Evolutionary conservation across 495 filamentous ascomycete genomes (phyloP).

Genomic region (Niebla homalea): DNA sequence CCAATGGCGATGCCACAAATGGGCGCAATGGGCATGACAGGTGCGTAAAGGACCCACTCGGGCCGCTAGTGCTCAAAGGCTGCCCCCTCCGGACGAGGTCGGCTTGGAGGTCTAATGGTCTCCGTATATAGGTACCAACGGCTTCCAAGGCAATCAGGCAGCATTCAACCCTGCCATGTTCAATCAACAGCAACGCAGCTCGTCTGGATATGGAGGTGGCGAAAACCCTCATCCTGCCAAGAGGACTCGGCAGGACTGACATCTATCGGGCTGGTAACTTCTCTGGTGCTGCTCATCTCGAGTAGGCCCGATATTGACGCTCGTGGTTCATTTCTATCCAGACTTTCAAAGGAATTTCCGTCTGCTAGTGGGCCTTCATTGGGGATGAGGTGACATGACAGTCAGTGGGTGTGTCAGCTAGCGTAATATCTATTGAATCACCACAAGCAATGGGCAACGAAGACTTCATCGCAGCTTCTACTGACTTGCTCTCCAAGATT

Average conservation of each 20-base stretch:
- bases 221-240: slow-evolving; percentile 78
- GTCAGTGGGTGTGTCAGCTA: too few species aligned
- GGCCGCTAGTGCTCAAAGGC: neutral
- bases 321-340: too few species aligned
- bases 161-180: slow-evolving; percentile 80
- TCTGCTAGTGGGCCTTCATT: too few species aligned
- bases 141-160: slow-evolving; percentile 51
- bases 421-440: too few species aligned
- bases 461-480: too few species aligned
- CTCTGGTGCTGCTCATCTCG: too few species aligned
- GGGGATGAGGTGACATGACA: too few species aligned
- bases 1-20: slow-evolving; percentile 21
- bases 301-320: too few species aligned
- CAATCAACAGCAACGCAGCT: slow-evolving; percentile 34
- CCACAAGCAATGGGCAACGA: too few species aligned
- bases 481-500: too few species aligned
- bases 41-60: slow-evolving; percentile 21
- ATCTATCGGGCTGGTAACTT: neutral
- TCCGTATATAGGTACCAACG: slow-evolving; percentile 29
- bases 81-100: neutral
- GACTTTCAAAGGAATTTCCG: too few species aligned
- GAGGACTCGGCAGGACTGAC: slow-evolving; percentile 53
- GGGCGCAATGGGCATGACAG: slow-evolving; percentile 48
- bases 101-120: neutral
- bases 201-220: slow-evolving; percentile 25